Percentiles rank a stretch among this genome's conserved stretches.
phyloP scores from a whole-genome alignment of 768 basidiomycete species.

The Hygrophorus russula region DNA sequence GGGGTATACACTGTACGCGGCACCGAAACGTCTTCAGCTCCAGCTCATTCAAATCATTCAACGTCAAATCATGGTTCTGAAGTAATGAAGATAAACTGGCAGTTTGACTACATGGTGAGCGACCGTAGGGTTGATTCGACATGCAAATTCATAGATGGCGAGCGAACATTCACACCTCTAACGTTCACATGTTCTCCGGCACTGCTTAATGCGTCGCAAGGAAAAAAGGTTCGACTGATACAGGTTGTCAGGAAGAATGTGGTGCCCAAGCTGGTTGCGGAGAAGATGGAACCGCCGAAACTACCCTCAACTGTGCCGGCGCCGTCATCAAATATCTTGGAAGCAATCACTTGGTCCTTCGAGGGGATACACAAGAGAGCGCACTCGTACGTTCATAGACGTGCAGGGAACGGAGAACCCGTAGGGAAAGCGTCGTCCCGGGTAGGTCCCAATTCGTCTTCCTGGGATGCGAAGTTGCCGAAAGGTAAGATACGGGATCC shows the following conservation, averaged over 20 bases:
- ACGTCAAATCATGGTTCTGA: conserved; percentile 13
- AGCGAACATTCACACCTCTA: conserved; percentile 63
- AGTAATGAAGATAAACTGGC: conserved; percentile 49
- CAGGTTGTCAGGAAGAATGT: conserved; percentile 65
- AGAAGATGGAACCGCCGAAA: conserved; percentile 40
- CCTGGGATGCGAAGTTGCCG: too few relatives aligned
- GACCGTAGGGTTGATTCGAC: conserved; percentile 38
- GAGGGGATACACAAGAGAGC: background rate
- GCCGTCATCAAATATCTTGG: conserved; percentile 1
- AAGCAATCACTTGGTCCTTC: background rate
- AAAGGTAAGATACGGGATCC: too few relatives aligned
- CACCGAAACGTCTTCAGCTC: conserved; percentile 34
- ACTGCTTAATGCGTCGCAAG: conserved; percentile 51
- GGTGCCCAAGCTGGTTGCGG: conserved; percentile 51
- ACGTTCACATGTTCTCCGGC: conserved; percentile 67
- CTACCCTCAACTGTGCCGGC: conserved; percentile 4
- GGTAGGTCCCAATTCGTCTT: too few relatives aligned
- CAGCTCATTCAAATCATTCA: conserved; percentile 10
- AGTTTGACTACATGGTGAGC: conserved; percentile 69
- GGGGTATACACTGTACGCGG: conserved; percentile 72
- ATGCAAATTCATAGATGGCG: conserved; percentile 44
- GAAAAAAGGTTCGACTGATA: conserved; percentile 55
- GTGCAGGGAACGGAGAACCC: too few relatives aligned
- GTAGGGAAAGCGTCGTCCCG: too few relatives aligned
- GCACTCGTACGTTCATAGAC: too few relatives aligned